Percentiles rank a stretch among this genome's conserved stretches.
Conservation (phyloP, 2,329 filamentous ascomycete species). For the Pseudonectria buxi region DNA sequence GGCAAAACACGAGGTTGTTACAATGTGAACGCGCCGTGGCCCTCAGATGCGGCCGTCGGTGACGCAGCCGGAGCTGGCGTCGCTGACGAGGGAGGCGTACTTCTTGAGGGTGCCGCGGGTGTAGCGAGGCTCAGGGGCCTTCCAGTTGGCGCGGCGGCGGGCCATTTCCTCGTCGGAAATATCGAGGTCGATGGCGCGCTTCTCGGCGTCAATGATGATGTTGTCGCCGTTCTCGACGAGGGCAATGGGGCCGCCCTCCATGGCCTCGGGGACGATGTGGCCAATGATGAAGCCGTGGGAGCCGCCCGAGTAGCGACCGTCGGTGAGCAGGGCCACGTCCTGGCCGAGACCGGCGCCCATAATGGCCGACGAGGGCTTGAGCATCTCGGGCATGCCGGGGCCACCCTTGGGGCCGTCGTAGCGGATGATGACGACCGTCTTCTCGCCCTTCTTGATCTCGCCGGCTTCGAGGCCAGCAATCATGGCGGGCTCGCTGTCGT, state of each 20-base stretch:
- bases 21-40: constrained; percentile 9
- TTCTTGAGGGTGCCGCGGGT: constrained; percentile 62
- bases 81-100: constrained; percentile 55
- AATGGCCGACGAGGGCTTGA: constrained; percentile 86
- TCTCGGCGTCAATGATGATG: constrained; percentile 77
- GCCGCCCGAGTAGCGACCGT: constrained; percentile 72
- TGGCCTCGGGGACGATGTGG: constrained; percentile 81
- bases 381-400: constrained; percentile 90
- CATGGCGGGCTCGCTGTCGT: constrained; percentile 76
- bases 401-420: constrained; percentile 93
- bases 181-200: constrained; percentile 59
- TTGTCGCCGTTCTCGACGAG: constrained; percentile 75
- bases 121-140: constrained; percentile 51
- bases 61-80: constrained; percentile 54
- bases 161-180: constrained; percentile 60
- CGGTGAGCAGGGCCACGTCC: constrained; percentile 67
- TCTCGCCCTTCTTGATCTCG: constrained; percentile 75
- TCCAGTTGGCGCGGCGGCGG: constrained; percentile 53
- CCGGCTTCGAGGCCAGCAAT: constrained; percentile 70
- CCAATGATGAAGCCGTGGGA: constrained; percentile 83
- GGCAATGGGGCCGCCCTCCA: constrained; percentile 77
- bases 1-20: too few species aligned
- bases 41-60: constrained; percentile 37
- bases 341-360: constrained; percentile 83
- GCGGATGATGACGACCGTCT: constrained; percentile 83